These are phyloP conservation scores for Dillenia turbinata DNA, from an alignment of 164 flowering plant genomes.

Conservation along the genomic window DNA sequence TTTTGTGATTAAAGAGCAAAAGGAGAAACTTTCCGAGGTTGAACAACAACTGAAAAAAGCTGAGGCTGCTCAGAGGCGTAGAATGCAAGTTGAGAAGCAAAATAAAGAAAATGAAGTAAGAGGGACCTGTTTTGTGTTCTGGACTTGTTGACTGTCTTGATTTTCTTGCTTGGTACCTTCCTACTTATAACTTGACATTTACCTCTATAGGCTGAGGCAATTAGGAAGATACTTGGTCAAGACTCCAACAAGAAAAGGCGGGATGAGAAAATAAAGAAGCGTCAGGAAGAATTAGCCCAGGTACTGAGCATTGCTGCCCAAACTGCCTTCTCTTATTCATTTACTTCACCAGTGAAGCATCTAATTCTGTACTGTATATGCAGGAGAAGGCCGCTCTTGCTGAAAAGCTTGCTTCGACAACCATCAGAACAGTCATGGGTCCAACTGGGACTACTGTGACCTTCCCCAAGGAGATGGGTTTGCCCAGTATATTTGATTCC, in stretches of 20 bases:
- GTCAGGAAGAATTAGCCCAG: slow-evolving; percentile 82
- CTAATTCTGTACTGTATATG: not conserved
- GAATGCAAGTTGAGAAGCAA: slow-evolving; percentile 86
- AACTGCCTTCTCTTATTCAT: not conserved
- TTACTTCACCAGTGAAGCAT: too few relatives aligned
- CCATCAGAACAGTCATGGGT: slow-evolving; percentile 62
- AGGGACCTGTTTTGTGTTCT: not conserved
- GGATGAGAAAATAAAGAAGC: slow-evolving; percentile 84
- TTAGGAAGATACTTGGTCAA: slow-evolving; percentile 90
- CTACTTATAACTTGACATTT: not conserved
- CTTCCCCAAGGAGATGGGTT: slow-evolving; percentile 65
- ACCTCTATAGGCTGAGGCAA: slow-evolving; percentile 81
- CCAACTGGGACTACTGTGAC: slow-evolving; percentile 75
- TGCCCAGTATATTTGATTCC: slow-evolving; percentile 69
- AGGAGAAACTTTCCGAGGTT: slow-evolving; percentile 86
- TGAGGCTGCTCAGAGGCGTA: slow-evolving; percentile 97
- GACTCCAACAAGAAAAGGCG: slow-evolving; percentile 86
- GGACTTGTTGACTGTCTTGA: not conserved
- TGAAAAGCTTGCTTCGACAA: slow-evolving; percentile 42
- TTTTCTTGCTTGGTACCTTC: not conserved
- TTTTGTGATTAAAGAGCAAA: slow-evolving; percentile 56
- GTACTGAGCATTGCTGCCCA: slow-evolving; percentile 29
- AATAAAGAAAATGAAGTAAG: slow-evolving; percentile 85
- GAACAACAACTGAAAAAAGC: slow-evolving; percentile 91
- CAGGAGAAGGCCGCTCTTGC: slow-evolving; percentile 88